Evolutionary conservation across 768 basidiomycete species (phyloP).

Genomic region (Galerina sulciceps): DNA sequence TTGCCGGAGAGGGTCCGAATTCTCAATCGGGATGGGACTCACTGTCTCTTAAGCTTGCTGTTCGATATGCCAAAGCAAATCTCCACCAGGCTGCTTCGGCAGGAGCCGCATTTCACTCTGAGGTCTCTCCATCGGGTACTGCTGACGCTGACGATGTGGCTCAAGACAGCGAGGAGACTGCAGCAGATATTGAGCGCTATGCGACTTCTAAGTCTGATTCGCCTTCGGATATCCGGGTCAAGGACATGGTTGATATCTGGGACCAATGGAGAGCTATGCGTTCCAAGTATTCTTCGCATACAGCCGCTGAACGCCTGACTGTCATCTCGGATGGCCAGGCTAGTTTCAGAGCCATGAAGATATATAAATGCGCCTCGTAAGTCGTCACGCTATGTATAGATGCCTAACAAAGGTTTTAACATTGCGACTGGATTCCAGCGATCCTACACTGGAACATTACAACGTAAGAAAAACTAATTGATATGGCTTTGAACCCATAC

Average conservation of each 20-base stretch:
- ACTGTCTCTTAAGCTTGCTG: slow-evolving; percentile 3
- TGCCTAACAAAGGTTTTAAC: background rate
- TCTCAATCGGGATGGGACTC: background rate
- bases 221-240: background rate
- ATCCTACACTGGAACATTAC: slow-evolving; percentile 5
- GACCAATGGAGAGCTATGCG: background rate
- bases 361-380: slow-evolving; percentile 5
- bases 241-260: background rate
- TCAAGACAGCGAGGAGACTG: too few species aligned
- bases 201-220: background rate
- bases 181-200: background rate
- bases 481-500: background rate
- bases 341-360: background rate
- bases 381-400: background rate
- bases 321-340: background rate
- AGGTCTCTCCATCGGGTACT: too few species aligned
- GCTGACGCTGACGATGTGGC: too few species aligned
- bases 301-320: background rate
- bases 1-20: background rate
- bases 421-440: background rate
- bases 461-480: background rate
- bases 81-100: background rate
- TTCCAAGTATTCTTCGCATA: background rate
- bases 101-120: background rate
- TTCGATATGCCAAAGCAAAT: slow-evolving; percentile 3